phyloP scores from a whole-genome alignment of 352 stramenopile species.

The Pythium periplocum region DNA sequence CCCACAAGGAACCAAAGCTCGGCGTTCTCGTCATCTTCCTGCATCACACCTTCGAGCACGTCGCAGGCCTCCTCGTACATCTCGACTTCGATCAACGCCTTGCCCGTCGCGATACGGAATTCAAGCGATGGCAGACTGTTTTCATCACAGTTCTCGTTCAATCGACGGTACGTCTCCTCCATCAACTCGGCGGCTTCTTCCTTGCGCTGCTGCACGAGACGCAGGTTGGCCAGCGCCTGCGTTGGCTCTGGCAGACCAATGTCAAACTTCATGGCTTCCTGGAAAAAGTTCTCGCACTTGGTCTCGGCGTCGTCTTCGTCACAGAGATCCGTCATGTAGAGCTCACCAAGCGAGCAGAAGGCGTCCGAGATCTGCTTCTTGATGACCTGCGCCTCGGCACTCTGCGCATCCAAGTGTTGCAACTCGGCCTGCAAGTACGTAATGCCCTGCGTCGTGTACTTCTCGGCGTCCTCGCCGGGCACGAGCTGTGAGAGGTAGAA shows the following conservation, averaged over 20 bases:
- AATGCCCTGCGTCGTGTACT: constrained; percentile 69
- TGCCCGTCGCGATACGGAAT: constrained; percentile 78
- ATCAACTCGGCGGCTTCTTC: constrained; percentile 87
- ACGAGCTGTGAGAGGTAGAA: constrained; percentile 84
- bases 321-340: constrained; percentile 98
- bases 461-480: constrained; percentile 61
- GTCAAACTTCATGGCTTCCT: constrained; percentile 88
- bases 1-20: constrained; percentile 88
- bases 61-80: constrained; percentile 76
- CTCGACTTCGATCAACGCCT: constrained; percentile 85
- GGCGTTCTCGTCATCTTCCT: constrained; percentile 87
- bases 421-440: constrained; percentile 58
- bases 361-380: constrained; percentile 92
- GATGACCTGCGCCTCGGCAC: constrained; percentile 50
- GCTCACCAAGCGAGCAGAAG: constrained; percentile 93
- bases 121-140: constrained; percentile 75
- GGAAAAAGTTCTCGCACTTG: constrained; percentile 89
- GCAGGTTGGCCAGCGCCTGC: constrained; percentile 93
- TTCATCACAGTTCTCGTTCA: constrained; percentile 74
- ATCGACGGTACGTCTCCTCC: constrained; percentile 88
- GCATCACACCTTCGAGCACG: constrained; percentile 83
- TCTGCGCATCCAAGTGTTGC: constrained; percentile 25
- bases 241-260: constrained; percentile 89
- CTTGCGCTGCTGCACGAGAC: constrained; percentile 90
- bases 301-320: constrained; percentile 90